Evolutionary conservation across 148 eudicot species (phyloP), one percentile per base, ranked within the genome.

Genomic region (Talinum fruticosum): DNA sequence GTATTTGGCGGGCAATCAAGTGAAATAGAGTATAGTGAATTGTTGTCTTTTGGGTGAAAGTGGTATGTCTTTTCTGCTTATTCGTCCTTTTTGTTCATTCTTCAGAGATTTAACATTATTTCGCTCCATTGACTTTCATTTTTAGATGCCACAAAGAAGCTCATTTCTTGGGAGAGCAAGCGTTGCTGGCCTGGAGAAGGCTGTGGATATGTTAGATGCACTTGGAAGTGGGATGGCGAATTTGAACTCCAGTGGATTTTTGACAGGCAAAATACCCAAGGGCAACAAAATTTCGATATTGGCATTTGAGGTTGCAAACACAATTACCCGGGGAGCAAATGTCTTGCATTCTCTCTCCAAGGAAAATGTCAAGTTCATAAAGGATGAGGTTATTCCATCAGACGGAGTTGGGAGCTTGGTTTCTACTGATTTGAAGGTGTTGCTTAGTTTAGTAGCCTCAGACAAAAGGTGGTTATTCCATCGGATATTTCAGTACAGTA

Each of bases 251-350:
- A 87, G 96, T 84, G 99, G 97, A 44, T 95, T 95, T 83, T 80
- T 90, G 65, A 84, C 96, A 30, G 92, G 93, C 71, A 82, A 87
- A 83, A 77, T 81, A 66, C 49, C 90, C 35, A 87, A 91, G 83
- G 92, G 97, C 61, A 91, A 85, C 75, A 95, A 82, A 84, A 82
- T 95, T 80, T 79, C 87, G 23, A 92, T 95, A 38, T 80, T 95
- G 82, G 94, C 99, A 67, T 95, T 95, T 84, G 99, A 95, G 80
- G 95, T 95, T 65, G 99, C 99, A 53, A 95, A 95, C 82, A 95
- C 99, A 15, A 85, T 95, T 59, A 89, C 87, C 47, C 87, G 89
- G 76, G 99, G 96, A 36, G 82, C 88, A 51, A 95, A 85, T 79
- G 86, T 93, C 76, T 44, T 95, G 87, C 90, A 88, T 35, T 91